Evolutionary conservation across 768 basidiomycete species (phyloP).

Genomic region (Suillus cothurnatus): DNA sequence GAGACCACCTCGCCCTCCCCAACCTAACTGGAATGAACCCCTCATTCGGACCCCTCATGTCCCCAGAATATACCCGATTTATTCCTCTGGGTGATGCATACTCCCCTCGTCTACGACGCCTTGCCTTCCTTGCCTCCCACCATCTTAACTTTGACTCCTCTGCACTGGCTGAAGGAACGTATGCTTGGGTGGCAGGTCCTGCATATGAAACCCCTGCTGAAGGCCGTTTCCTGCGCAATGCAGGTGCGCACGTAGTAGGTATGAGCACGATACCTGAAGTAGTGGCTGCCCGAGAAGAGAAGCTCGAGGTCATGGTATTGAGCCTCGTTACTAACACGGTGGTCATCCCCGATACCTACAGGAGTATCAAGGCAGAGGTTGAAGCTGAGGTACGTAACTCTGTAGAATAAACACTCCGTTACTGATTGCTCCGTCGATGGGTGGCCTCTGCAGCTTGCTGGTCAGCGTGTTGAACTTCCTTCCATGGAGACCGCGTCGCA

Average conservation of each 20-base stretch:
- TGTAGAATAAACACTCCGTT: neutral
- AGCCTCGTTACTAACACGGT: slow-evolving; percentile 89
- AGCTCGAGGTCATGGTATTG: slow-evolving; percentile 73
- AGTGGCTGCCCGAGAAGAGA: slow-evolving; percentile 74
- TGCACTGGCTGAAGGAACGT: slow-evolving; percentile 78
- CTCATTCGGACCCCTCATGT: slow-evolving; percentile 69
- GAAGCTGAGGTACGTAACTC: slow-evolving; percentile 63
- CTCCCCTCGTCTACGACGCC: slow-evolving; percentile 66
- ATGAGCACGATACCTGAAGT: slow-evolving; percentile 96
- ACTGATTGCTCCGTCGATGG: slow-evolving; percentile 10
- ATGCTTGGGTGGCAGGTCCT: slow-evolving; percentile 90
- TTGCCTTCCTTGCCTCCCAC: slow-evolving; percentile 73
- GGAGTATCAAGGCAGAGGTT: slow-evolving; percentile 74
- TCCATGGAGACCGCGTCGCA: slow-evolving; percentile 62
- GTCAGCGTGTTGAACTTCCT: slow-evolving; percentile 47
- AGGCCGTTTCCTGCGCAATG: slow-evolving; percentile 70
- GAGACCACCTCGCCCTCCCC: slow-evolving; percentile 84
- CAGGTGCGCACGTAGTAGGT: slow-evolving; percentile 89
- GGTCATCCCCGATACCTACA: slow-evolving; percentile 66
- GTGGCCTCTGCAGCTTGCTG: slow-evolving; percentile 52
- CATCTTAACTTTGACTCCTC: slow-evolving; percentile 52
- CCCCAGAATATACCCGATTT: slow-evolving; percentile 69
- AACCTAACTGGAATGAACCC: slow-evolving; percentile 79
- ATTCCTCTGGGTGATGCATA: slow-evolving; percentile 86
- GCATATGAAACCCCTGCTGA: slow-evolving; percentile 91